Evolutionary conservation across 169 alveolate species (phyloP).

Genomic region (Cryptosporidium ryanae): DNA sequence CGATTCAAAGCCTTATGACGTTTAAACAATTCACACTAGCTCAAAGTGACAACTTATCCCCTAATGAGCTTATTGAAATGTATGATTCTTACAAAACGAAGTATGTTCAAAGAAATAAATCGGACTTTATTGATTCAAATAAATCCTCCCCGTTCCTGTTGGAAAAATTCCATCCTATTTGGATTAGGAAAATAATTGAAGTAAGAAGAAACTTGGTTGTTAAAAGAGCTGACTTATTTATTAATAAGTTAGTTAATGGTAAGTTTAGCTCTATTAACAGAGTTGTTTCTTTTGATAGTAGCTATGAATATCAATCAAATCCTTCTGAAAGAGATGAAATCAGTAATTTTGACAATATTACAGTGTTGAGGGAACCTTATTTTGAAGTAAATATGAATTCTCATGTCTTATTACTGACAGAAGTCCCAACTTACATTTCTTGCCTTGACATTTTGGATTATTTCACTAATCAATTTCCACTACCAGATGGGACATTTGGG

Average conservation of each 20-base stretch:
- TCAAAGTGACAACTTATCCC: conserved; percentile 53
- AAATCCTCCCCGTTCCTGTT: conserved; percentile 33
- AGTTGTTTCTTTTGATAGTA: conserved; percentile 5
- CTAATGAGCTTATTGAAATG: conserved; percentile 64
- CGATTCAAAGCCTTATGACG: conserved; percentile 21
- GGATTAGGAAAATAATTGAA: conserved; percentile 47
- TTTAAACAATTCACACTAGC: conserved; percentile 51
- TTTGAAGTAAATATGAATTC: conserved; percentile 22
- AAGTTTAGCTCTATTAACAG: conserved; percentile 6
- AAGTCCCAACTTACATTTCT: conserved; percentile 45
- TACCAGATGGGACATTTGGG: conserved; percentile 28
- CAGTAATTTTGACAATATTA: not conserved
- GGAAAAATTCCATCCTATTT: conserved; percentile 70
- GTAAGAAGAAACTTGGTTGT: conserved; percentile 11
- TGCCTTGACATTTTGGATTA: conserved; percentile 36
- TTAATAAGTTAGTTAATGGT: conserved; percentile 23
- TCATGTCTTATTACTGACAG: conserved; percentile 35
- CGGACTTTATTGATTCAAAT: conserved; percentile 34
- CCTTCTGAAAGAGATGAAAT: not conserved
- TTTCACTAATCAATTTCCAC: conserved; percentile 37
- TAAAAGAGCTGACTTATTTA: conserved; percentile 29
- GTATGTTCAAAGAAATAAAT: conserved; percentile 35
- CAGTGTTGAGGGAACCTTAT: not conserved
- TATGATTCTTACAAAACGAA: conserved; percentile 52
- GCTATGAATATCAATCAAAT: not conserved